phyloP scores from a whole-genome alignment of 2,329 filamentous ascomycete genomes.

The Iodosphaeria phyllophila region DNA sequence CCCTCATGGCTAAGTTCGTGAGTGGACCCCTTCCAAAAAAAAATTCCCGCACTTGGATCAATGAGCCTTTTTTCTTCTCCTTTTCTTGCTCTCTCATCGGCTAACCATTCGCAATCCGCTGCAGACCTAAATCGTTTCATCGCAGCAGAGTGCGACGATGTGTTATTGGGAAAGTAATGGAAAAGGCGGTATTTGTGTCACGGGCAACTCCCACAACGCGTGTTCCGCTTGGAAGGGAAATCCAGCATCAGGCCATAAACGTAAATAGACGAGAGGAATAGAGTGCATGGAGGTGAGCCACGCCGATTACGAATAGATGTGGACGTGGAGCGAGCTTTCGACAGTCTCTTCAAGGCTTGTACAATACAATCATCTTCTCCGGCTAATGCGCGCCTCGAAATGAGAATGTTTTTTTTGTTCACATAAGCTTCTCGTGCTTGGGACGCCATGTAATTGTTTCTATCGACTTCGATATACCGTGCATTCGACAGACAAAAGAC shows the following conservation, averaged over 20 bases:
- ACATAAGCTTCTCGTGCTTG: not conserved
- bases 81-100: not conserved
- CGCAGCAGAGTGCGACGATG: slow-evolving; percentile 11
- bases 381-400: slow-evolving; percentile 1
- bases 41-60: slow-evolving; percentile 3
- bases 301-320: slow-evolving; percentile 12
- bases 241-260: slow-evolving; percentile 17
- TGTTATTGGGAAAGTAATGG: slow-evolving; percentile 8
- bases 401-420: slow-evolving; percentile 1
- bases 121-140: slow-evolving; percentile 15
- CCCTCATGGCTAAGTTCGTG: slow-evolving; percentile 85
- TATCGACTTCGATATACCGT: not conserved
- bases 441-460: not conserved
- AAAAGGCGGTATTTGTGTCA: no score
- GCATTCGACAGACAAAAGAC: not conserved
- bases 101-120: no score
- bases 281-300: slow-evolving; percentile 13
- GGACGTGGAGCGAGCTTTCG: slow-evolving; percentile 4
- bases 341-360: slow-evolving; percentile 7
- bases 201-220: slow-evolving; percentile 6
- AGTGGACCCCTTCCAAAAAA: slow-evolving; percentile 18
- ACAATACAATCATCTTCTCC: slow-evolving; percentile 9
- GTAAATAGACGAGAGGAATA: slow-evolving; percentile 10
- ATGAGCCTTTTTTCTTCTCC: slow-evolving; percentile 3
- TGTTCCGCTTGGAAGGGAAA: slow-evolving; percentile 13